Percentiles rank a stretch among this genome's conserved stretches.
phyloP scores from a whole-genome alignment of 306 rosid species.

The Corylus americana region DNA sequence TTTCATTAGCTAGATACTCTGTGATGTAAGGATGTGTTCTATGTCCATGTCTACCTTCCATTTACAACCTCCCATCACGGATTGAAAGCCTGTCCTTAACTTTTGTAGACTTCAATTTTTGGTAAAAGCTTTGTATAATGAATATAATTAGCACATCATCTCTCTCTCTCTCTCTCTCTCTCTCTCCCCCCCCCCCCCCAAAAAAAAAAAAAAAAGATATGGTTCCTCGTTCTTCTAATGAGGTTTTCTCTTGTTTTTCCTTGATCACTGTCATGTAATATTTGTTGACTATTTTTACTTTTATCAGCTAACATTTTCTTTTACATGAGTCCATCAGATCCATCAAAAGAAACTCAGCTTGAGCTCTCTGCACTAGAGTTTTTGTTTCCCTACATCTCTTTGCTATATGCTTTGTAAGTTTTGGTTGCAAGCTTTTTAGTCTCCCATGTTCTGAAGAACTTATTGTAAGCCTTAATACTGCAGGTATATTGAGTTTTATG shows the following conservation, averaged over 20 bases:
- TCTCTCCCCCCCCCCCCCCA: no score
- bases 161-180: no score
- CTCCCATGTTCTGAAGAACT: constrained; percentile 44
- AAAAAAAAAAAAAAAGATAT: background rate
- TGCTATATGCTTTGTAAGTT: constrained; percentile 82
- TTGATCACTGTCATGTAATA: constrained; percentile 22
- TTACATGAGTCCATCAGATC: constrained; percentile 71
- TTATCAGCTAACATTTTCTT: constrained; percentile 68
- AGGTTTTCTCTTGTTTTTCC: constrained; percentile 20
- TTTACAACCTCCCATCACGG: constrained; percentile 36
- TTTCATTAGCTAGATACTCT: constrained; percentile 52
- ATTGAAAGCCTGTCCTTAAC: constrained; percentile 18
- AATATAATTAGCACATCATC: no score
- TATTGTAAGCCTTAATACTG: constrained; percentile 54
- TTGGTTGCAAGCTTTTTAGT: constrained; percentile 39
- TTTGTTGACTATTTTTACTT: constrained; percentile 31
- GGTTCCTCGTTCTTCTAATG: constrained; percentile 30
- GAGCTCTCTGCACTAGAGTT: constrained; percentile 88
- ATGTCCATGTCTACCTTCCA: constrained; percentile 36
- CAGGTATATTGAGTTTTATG: constrained; percentile 99
- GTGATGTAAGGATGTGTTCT: constrained; percentile 43
- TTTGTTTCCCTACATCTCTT: constrained; percentile 81
- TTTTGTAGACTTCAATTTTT: constrained; percentile 23
- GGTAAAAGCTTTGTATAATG: background rate
- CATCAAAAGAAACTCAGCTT: constrained; percentile 84